Percentiles rank a stretch among this genome's conserved stretches.
phyloP scores from a whole-genome alignment of 2,329 filamentous ascomycete species.

The Phialocephala subalpina region DNA sequence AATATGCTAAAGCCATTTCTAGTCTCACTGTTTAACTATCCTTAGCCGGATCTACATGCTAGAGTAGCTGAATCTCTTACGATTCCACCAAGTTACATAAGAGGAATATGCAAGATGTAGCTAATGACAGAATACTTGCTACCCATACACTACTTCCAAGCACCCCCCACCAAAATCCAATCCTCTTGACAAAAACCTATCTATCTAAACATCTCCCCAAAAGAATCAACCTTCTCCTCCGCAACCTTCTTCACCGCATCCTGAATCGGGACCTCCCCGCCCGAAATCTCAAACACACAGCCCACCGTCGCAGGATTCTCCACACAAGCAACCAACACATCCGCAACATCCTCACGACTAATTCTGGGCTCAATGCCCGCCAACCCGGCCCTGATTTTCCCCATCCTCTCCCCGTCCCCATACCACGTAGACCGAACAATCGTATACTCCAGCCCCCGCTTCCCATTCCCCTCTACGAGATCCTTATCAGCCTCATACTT shows the following conservation, averaged over 20 bases:
- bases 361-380: slow-evolving; percentile 48
- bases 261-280: slow-evolving; percentile 43
- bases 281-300: slow-evolving; percentile 53
- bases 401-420: slow-evolving; percentile 47
- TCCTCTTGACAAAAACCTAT: too few species aligned
- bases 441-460: slow-evolving; percentile 52
- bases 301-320: slow-evolving; percentile 50
- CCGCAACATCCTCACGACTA: slow-evolving; percentile 54
- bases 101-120: too few species aligned
- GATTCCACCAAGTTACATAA: too few species aligned
- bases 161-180: too few species aligned
- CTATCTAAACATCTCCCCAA: too few species aligned
- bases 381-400: slow-evolving; percentile 51
- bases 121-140: too few species aligned
- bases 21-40: too few species aligned
- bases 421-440: slow-evolving; percentile 53
- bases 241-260: not conserved
- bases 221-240: not conserved
- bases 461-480: slow-evolving; percentile 48
- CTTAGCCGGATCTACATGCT: too few species aligned
- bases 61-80: too few species aligned
- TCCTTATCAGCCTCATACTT: slow-evolving; percentile 52
- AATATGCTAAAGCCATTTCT: too few species aligned
- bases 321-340: slow-evolving; percentile 50
- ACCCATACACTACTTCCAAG: too few species aligned